Conservation (phyloP, 2,329 filamentous ascomycete species). For the Colletotrichum salicis region DNA sequence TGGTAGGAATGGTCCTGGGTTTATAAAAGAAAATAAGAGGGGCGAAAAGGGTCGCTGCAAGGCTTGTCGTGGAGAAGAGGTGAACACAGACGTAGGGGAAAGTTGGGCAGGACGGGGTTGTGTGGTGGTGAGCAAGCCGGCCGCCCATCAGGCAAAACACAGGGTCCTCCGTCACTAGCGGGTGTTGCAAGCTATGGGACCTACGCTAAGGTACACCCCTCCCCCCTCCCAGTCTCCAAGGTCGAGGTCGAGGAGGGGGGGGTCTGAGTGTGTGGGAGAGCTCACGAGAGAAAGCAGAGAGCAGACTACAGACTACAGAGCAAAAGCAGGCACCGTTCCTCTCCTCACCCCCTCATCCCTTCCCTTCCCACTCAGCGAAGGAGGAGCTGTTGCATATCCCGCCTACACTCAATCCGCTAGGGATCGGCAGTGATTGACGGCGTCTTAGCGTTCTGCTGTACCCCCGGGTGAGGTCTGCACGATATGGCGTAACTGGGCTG, state of each 20-base stretch:
- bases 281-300: too few relatives aligned
- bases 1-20: constrained; percentile 29
- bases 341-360: constrained; percentile 14
- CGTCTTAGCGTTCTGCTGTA: constrained; percentile 23
- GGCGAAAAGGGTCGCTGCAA: constrained; percentile 27
- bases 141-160: constrained; percentile 30
- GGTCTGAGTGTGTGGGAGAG: background rate
- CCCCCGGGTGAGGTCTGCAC: constrained; percentile 22
- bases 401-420: constrained; percentile 19
- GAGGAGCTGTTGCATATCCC: constrained; percentile 25
- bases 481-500: constrained; percentile 35
- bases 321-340: constrained; percentile 4
- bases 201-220: background rate
- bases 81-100: constrained; percentile 30
- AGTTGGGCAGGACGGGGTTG: constrained; percentile 33
- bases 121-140: constrained; percentile 18
- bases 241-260: background rate
- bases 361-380: background rate
- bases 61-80: constrained; percentile 34
- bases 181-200: background rate
- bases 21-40: constrained; percentile 37
- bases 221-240: background rate
- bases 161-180: constrained; percentile 30
- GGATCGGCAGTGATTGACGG: constrained; percentile 37
- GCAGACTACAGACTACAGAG: background rate